Evolutionary conservation across 495 filamentous ascomycete species (phyloP).

Genomic region (Neurospora hispaniola): DNA sequence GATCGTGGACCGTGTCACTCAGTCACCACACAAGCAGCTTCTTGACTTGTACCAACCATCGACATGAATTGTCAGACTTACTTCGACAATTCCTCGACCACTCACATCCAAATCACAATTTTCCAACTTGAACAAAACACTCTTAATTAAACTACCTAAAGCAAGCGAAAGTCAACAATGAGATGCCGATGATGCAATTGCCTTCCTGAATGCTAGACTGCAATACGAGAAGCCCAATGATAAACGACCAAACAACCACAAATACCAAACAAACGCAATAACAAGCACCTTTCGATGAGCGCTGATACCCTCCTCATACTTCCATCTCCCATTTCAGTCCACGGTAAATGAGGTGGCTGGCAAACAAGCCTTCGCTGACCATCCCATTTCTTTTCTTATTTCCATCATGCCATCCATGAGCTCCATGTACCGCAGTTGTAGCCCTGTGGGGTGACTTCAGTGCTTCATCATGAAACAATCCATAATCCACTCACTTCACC

Average conservation of each 20-base stretch:
- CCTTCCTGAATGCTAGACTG: background rate
- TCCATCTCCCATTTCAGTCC: background rate
- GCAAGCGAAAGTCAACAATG: background rate
- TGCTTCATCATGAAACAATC: background rate
- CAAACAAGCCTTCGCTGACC: background rate
- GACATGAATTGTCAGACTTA: background rate
- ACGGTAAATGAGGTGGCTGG: background rate
- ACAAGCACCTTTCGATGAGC: background rate
- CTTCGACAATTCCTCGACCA: background rate
- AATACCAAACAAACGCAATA: background rate
- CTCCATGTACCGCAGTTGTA: background rate
- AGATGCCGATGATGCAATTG: background rate
- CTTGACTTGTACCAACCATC: background rate
- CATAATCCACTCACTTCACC: background rate
- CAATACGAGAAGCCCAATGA: background rate
- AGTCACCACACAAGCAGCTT: background rate
- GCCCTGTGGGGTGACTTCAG: background rate
- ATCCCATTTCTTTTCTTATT: background rate
- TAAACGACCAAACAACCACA: background rate
- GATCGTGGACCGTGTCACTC: no score
- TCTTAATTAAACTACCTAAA: background rate
- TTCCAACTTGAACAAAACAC: background rate
- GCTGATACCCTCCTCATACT: background rate
- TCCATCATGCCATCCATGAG: background rate
- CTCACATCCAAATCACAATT: background rate